Evolutionary conservation across 257 asterid genomes (phyloP), one percentile per base, ranked within the genome.

Genomic region (Capsicum pubescens): DNA sequence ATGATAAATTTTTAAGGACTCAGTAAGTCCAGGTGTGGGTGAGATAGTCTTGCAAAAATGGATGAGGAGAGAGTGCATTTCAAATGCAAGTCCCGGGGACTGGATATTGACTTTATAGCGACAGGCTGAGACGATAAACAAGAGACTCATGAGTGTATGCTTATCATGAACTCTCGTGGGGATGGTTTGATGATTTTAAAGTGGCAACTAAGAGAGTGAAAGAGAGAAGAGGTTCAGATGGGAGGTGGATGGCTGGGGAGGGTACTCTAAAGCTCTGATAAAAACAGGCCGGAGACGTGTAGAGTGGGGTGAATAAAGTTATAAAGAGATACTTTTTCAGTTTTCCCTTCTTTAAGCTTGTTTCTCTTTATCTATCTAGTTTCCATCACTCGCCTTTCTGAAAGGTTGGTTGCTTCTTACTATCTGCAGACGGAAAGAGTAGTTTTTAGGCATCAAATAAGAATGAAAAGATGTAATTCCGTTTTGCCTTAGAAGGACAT

Each of bases 171-270:
- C 16, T 39, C 69, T 63, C 35, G 39, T 21, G 69, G 42, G 42
- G 69, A 21, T 63, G 42, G 69, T 21, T 61, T 60, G 39, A 16
- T 63, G 69, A 35, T 21, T 4, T 39, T 10, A 21, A 63, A 63
- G 69, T 9, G 42, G 69, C 69, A 63, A 63, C 16, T 1, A 63
- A 63, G 42, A 63, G 69, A 21, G 69, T 21, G 69, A 39, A 21
- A 63, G 69, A 63, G 69, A 63, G 69, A 21, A 63, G 42, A 21
- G 42, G 69, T 63, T 60, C 67, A n/a, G 32, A 59, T n/a, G 67
- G 67, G 67, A n/a, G 67, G 0, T n/a, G 6, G 26, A 26, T 17
- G 32, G 66, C 32, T 3, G 6, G 63, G 21, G 32, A 8, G 66
- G 67, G 67, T 8, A 8, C 67, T n/a, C 35, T 60, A 60, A 60